Percentiles rank a stretch among this genome's conserved stretches.
These are phyloP conservation scores for Tremellales sp. DNA, from an alignment of 1,284 basidiomycete species.

Conservation along the genomic window DNA sequence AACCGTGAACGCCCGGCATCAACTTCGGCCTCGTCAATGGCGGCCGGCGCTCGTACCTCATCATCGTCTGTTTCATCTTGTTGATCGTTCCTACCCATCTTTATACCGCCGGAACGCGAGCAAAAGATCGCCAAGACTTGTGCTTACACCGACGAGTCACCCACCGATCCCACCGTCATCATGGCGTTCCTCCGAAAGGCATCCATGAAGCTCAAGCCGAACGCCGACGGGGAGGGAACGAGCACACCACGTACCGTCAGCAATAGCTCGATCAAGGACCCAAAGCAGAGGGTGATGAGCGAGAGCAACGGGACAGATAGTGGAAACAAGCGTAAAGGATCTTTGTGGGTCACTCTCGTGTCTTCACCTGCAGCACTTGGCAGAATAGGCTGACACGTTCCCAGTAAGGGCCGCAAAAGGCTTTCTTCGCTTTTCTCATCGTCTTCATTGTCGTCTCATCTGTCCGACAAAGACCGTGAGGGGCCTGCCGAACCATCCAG, in stretches of 20 bases:
- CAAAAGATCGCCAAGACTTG: too few relatives aligned
- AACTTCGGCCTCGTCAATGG: too few relatives aligned
- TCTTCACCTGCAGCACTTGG: not conserved
- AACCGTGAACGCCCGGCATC: too few relatives aligned
- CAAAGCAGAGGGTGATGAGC: conserved; percentile 10
- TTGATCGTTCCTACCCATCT: too few relatives aligned
- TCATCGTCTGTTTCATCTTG: too few relatives aligned
- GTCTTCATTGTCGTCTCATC: conserved; percentile 23
- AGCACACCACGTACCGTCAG: not conserved
- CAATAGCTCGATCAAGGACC: not conserved
- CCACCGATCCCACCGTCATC: too few relatives aligned
- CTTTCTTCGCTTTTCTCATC: conserved; percentile 40
- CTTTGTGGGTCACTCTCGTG: not conserved
- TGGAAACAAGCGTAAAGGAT: conserved; percentile 12
- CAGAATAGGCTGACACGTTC: not conserved
- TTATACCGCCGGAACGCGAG: too few relatives aligned
- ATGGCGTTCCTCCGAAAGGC: conserved; percentile 22
- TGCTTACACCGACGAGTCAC: too few relatives aligned
- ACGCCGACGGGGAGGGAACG: conserved; percentile 2
- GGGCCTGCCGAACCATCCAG: conserved; percentile 5
- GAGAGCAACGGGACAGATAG: conserved; percentile 4
- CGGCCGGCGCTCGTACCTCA: too few relatives aligned
- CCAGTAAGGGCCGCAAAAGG: conserved; percentile 32
- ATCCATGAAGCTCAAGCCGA: conserved; percentile 18
- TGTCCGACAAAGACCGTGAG: too few relatives aligned